Evolutionary conservation across 2,329 filamentous ascomycete species (phyloP), one percentile per base, ranked within the genome.

Genomic region (Pezicula neosporulosa): DNA sequence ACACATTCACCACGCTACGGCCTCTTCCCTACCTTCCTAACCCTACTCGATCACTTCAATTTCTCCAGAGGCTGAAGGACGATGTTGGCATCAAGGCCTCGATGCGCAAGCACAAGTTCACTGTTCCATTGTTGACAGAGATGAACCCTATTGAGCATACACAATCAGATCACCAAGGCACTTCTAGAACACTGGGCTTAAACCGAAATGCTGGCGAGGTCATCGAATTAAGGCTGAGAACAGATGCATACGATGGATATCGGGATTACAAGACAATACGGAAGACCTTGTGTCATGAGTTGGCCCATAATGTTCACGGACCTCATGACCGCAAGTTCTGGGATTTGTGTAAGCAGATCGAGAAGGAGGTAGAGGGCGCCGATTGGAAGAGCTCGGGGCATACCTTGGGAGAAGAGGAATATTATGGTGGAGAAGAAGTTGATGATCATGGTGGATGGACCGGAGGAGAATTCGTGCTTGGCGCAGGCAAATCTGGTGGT

Each of bases 171-270:
- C 86, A 89, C 63, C 87, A 94, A 62, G 80, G 81, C 44, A 80
- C 78, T n/a, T 85, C 85, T 46, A 80, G 90, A 42, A 92, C 89
- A 1, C 72, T 97, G 0, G 94, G 94, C 0, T 68, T 97, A 38
- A 99, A 99, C 66, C 77, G 90, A 10, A 97, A 97, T 65, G 71
- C 77, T 3, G 94, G 94, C 54, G 87, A 96, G 68, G 89, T 90
- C 1, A 96, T 99, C 51, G 92, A 97, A 75, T 71, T 99, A 55
- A 77, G 94, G 0, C 72, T 99, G 35, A 77, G 94, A n/a, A 97
- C 94, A 1, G 94, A 99, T 71, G 89, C 89, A 3, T 90, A 94
- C 66, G 91, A 96, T 67, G 94, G 94, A 1, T 97, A 96, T 64
- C 76, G 94, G 36, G 90, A 97, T 66, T 99, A 97, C 72, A 86